Base-by-base conservation (phyloP, 108 stramenopile genomes). In the Cyclotella choctawhatcheeana region DNA sequence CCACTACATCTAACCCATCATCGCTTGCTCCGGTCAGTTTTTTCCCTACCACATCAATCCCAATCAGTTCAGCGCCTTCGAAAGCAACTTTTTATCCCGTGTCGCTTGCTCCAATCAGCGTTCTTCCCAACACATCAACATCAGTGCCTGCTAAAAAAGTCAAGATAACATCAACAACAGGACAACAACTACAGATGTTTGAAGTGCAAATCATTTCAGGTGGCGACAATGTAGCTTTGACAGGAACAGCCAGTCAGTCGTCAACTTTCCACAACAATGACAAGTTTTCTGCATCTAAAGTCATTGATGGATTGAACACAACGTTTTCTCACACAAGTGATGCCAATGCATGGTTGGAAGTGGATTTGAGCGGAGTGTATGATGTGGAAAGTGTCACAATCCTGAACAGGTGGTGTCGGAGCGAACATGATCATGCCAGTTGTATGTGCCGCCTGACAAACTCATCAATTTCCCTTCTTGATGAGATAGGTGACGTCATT, bases 321-420 rank as follows among this genome's bases (percentile, higher is more conserved):
- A 55, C 54, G 16, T 55, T 55, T 30, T 55, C 54, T 16, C 54
- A 55, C 27, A 55, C 54, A 6, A 27, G 7, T 55, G 54, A 55
- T 16, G 5, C 5, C 6, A 27, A 27, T 55, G 54, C 54, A 4
- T 29, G 27, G 29, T 16, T 27, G 13, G 54, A 55, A 16, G 16
- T 55, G 5, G 26, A 55, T 55, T 55, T 55, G 21, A 26, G 54
- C 5, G 16, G 27, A 27, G 25, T 16, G 16, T 24, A 6, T 27
- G 27, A 22, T 27, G 16, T 55, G 5, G 54, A 55, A 2, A 14
- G 13, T 6, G 54, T 27, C 5, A 55, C 5, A 5, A 55, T 55
- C 27, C 5, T 27, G 8, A 55, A 55, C 26, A 24, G 54, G 16
- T 55, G 21, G 21, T 55, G 54, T 26, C 26, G 29, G 3, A 16